phyloP scores from a whole-genome alignment of 2,329 filamentous ascomycete species.

The Paraphaeosphaeria sporulosa region DNA sequence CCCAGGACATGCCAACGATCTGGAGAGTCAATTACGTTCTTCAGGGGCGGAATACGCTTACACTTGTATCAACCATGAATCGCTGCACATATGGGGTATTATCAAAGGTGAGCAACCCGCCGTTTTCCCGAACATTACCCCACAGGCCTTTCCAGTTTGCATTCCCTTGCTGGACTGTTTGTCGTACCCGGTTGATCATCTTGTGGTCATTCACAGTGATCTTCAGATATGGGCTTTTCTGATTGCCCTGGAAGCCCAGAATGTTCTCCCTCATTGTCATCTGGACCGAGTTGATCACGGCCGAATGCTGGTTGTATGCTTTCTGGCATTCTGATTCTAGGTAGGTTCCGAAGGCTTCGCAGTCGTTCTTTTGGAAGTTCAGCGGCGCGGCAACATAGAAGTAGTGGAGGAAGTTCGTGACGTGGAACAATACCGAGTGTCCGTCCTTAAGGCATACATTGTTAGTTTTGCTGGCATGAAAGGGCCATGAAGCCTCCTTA shows the following conservation, averaged over 20 bases:
- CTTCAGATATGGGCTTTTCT: constrained; percentile 90
- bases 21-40: constrained; percentile 41
- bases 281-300: constrained; percentile 79
- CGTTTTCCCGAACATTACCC: constrained; percentile 63
- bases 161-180: constrained; percentile 74
- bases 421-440: constrained; percentile 92
- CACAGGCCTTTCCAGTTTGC: constrained; percentile 94
- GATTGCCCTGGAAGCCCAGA: constrained; percentile 92
- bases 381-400: constrained; percentile 90
- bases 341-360: constrained; percentile 77
- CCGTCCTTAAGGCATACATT: constrained; percentile 61
- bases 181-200: constrained; percentile 77
- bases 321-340: constrained; percentile 79
- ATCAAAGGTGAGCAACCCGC: constrained; percentile 88
- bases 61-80: constrained; percentile 97
- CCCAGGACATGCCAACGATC: constrained; percentile 97
- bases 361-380: constrained; percentile 80
- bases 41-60: constrained; percentile 47
- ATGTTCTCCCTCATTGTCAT: constrained; percentile 89
- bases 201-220: constrained; percentile 92
- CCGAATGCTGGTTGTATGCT: constrained; percentile 63
- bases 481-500: constrained; percentile 39
- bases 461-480: constrained; percentile 20
- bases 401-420: constrained; percentile 95
- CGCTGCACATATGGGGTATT: constrained; percentile 93